These are phyloP conservation scores for Fusarium xyrophilum DNA, from an alignment of 2,329 filamentous ascomycete genomes.

Conservation along the genomic window DNA sequence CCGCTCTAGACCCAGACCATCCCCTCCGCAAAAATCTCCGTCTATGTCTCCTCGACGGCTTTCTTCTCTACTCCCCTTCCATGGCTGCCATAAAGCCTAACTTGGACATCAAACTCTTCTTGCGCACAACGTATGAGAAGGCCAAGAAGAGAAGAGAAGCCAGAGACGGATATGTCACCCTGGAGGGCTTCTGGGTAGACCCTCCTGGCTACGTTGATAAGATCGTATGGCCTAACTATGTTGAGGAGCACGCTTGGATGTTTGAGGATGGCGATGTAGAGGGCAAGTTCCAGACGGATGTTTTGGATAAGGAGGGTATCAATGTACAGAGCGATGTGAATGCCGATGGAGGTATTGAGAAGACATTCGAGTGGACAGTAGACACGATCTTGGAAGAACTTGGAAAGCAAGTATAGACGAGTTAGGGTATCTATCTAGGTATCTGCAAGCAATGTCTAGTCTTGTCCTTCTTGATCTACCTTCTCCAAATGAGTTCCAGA, in stretches of 20 bases:
- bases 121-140: constrained; percentile 70
- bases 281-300: constrained; percentile 56
- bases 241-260: constrained; percentile 79
- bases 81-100: constrained; percentile 63
- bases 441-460: background rate
- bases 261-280: constrained; percentile 75
- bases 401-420: constrained; percentile 39
- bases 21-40: constrained; percentile 48
- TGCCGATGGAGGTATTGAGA: constrained; percentile 64
- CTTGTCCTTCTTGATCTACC: background rate
- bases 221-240: constrained; percentile 96
- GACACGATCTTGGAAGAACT: constrained; percentile 62
- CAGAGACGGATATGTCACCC: constrained; percentile 77
- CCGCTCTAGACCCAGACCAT: constrained; percentile 54
- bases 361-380: constrained; percentile 73
- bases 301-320: constrained; percentile 55
- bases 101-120: constrained; percentile 79
- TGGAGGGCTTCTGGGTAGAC: constrained; percentile 93
- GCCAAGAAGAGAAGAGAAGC: constrained; percentile 72
- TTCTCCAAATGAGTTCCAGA: background rate
- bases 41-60: constrained; percentile 84
- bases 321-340: constrained; percentile 55
- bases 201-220: constrained; percentile 93
- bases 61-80: constrained; percentile 75
- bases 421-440: background rate